phyloP scores from a whole-genome alignment of 345 rosid species.

The Eucalyptus pauciflora region DNA sequence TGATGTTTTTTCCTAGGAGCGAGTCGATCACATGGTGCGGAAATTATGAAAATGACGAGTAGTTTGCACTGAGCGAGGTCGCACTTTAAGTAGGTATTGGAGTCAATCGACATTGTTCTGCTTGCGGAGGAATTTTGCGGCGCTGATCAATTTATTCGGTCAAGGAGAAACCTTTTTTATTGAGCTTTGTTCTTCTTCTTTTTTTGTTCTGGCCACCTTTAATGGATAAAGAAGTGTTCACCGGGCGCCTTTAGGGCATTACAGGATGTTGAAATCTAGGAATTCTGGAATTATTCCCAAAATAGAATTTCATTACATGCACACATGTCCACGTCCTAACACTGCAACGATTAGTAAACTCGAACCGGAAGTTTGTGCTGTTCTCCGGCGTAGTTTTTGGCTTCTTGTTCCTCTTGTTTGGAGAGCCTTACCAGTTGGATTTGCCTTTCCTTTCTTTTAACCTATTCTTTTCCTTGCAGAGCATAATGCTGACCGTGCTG shows the following conservation, averaged over 20 bases:
- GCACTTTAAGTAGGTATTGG: neutral
- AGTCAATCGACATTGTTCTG: neutral
- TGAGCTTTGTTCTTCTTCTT: neutral
- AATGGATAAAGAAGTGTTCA: neutral
- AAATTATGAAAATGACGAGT: neutral
- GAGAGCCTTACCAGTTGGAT: neutral
- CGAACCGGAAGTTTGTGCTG: neutral
- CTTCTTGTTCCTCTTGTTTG: neutral
- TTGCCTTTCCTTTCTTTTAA: neutral
- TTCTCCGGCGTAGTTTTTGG: neutral
- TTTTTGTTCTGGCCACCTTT: neutral
- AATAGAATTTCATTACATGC: neutral
- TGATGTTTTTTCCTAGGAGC: neutral
- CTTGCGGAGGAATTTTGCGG: neutral
- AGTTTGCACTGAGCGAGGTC: neutral
- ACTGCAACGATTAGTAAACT: neutral
- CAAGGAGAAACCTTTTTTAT: neutral
- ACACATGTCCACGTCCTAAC: neutral
- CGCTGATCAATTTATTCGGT: neutral
- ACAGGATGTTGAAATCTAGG: neutral
- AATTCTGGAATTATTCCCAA: neutral
- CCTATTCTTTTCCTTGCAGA: constrained; percentile 26
- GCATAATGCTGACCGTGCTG: constrained; percentile 53
- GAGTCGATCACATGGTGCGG: neutral
- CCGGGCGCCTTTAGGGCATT: neutral